Percentiles rank a stretch among this genome's conserved stretches.
Conservation (phyloP, 2,329 filamentous ascomycete species). For the Colletotrichum tropicale region DNA sequence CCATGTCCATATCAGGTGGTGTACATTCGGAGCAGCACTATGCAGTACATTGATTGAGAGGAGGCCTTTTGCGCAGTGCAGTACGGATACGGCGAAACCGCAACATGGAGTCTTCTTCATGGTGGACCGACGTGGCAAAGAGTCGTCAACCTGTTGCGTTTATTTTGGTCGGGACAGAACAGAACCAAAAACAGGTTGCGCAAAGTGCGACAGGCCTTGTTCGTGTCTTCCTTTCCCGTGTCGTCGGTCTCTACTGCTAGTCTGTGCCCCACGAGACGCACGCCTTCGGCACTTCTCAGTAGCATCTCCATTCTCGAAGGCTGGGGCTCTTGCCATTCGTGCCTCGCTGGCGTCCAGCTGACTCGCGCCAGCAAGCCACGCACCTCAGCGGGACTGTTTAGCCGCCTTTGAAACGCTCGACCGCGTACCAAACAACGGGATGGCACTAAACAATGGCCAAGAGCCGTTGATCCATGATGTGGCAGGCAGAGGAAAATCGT, state of each 20-base stretch:
- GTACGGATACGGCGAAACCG: background rate
- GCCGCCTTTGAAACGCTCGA: slow-evolving; percentile 2
- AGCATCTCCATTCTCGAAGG: background rate
- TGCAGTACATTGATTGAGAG: background rate
- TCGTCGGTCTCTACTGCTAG: background rate
- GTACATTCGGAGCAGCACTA: background rate
- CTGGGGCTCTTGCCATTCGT: background rate
- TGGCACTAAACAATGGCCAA: background rate
- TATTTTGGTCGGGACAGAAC: background rate
- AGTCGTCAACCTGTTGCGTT: slow-evolving; percentile 4
- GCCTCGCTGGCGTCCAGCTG: background rate
- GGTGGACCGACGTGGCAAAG: slow-evolving; percentile 3
- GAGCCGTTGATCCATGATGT: background rate
- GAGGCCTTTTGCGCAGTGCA: background rate
- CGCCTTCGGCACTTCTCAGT: background rate
- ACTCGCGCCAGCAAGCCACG: background rate
- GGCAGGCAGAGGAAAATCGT: background rate
- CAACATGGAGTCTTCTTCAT: background rate
- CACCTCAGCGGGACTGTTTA: background rate
- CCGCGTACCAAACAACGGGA: background rate
- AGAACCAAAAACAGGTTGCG: background rate
- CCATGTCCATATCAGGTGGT: background rate
- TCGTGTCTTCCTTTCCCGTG: background rate
- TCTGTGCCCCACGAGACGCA: background rate
- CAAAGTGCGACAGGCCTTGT: background rate